Conservation (phyloP, 2,329 filamentous ascomycete genomes). For the Chaetomiaceae sp. region DNA sequence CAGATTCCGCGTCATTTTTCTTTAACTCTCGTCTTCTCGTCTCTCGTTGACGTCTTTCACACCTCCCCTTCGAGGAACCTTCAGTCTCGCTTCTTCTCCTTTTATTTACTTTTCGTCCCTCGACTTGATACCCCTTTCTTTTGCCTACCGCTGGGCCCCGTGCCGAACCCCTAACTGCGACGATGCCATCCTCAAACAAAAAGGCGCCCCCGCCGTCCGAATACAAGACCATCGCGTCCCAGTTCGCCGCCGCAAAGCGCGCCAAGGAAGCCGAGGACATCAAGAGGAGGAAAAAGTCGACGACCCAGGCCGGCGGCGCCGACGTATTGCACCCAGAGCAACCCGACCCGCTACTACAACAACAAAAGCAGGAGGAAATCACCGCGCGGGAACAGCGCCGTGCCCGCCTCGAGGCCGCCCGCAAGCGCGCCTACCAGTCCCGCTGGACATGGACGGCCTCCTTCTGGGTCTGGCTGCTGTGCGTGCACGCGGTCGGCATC, state of each 20-base stretch:
- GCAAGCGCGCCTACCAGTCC: conserved; percentile 47
- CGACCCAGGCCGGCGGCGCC: neutral
- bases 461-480: conserved; percentile 68
- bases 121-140: conserved; percentile 4
- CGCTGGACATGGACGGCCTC: conserved; percentile 56
- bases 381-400: conserved; percentile 42
- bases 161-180: neutral
- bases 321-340: neutral
- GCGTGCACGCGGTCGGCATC: conserved; percentile 74
- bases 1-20: neutral
- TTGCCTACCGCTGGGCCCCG: no score
- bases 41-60: neutral
- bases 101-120: neutral
- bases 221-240: conserved; percentile 49
- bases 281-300: conserved; percentile 18
- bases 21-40: neutral
- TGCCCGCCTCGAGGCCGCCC: conserved; percentile 43
- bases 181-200: conserved; percentile 22
- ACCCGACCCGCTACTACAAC: conserved; percentile 6
- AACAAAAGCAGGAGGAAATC: conserved; percentile 29
- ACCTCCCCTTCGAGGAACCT: neutral
- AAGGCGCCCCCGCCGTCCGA: conserved; percentile 35
- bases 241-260: conserved; percentile 51
- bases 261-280: conserved; percentile 43
- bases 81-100: neutral